These are phyloP conservation scores for Agrocybe praecox DNA, from an alignment of 768 basidiomycete species.

Conservation along the genomic window DNA sequence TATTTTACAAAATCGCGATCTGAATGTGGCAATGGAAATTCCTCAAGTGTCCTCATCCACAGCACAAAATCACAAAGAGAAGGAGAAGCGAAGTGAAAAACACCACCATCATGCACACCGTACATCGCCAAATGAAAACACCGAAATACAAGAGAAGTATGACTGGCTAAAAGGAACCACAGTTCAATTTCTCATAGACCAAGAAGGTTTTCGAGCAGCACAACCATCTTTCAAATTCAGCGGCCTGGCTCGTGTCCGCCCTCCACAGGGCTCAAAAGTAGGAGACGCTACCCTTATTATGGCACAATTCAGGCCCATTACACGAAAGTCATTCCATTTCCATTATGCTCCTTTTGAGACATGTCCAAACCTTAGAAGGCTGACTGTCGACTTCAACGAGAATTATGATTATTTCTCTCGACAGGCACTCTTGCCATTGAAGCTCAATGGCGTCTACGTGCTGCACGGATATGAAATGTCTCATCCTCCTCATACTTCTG, in stretches of 20 bases:
- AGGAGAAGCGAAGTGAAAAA: background rate
- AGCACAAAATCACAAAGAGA: background rate
- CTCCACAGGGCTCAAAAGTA: conserved; percentile 29
- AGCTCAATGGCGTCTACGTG: conserved; percentile 73
- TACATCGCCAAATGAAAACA: conserved; percentile 1
- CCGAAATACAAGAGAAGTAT: conserved; percentile 32
- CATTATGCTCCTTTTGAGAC: conserved; percentile 72
- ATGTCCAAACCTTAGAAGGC: conserved; percentile 68
- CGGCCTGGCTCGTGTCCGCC: conserved; percentile 42
- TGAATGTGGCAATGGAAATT: conserved; percentile 7
- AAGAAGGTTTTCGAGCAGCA: conserved; percentile 77
- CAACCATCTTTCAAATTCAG: conserved; percentile 59
- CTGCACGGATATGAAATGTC: conserved; percentile 67
- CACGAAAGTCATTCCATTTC: conserved; percentile 62
- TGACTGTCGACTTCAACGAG: conserved; percentile 69
- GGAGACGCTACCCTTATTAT: conserved; percentile 39
- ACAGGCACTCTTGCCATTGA: conserved; percentile 71
- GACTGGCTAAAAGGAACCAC: conserved; percentile 58
- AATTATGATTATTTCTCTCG: conserved; percentile 75
- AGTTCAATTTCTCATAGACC: conserved; percentile 76
- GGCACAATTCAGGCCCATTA: conserved; percentile 66
- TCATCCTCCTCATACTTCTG: conserved; percentile 17
- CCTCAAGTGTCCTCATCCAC: conserved; percentile 7
- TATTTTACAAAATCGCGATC: conserved; percentile 3
- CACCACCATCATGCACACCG: background rate